Evolutionary conservation across 2,329 filamentous ascomycete genomes (phyloP), one percentile per base, ranked within the genome.

Genomic region (Amesomyces nigricolor): DNA sequence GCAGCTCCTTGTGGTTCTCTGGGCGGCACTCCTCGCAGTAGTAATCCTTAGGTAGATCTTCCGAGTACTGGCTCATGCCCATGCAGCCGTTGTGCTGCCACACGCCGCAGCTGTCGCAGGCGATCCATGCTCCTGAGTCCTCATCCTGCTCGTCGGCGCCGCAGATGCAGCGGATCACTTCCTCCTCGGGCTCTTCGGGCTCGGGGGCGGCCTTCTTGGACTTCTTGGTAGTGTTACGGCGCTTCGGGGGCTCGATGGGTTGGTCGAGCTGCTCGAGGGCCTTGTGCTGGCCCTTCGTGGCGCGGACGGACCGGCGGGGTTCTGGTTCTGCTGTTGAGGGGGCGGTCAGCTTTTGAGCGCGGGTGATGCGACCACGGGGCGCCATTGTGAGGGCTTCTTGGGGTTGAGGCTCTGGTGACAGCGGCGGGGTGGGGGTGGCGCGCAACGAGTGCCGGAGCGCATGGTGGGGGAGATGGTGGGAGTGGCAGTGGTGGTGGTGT

Each of bases 71-170:
- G 65, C 80, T 84, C 68, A 96, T 82, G 51, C 89, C 90, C 77
- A 99, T 89, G 69, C 94, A 99, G 61, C 95, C 86, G 67, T 96
- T 96, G 72, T 99, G 94, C 72, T 99, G 94, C 94, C 94, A 99
- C 42, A 87, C 92, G 47, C 83, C 84, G 72, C 94, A 99, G 46
- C 82, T 83, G 71, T 99, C 94, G 75, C 94, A 99, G 58, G 88
- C 90, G 66, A 99, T 96, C 91, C 95, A 97, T 51, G 91, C 87
- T 62, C 88, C 89, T 13, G 89, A 86, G 63, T 95, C 89, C 63
- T 92, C 89, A 58, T 91, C 88, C 62, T 91, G 87, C 64, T 89
- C 87, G 44, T 88, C 88, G 57, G 89, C 87, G 63, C 94, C 92
- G 68, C 92, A 99, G 48, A 96, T 88, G 71, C 92, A 99, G 63